Conservation (phyloP, 805 yeast genomes). For the Nakazawaea ishiwadae region DNA sequence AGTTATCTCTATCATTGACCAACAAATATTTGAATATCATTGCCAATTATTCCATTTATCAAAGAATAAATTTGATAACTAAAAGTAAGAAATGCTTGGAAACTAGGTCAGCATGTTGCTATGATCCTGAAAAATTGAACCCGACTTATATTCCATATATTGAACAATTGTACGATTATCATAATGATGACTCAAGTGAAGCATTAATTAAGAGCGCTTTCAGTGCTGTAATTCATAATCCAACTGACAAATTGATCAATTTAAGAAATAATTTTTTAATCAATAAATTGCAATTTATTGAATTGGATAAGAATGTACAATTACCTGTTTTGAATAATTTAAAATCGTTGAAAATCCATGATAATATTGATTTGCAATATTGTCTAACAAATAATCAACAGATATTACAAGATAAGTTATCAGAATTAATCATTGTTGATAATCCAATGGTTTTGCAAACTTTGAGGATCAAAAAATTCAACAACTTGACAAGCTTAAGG, state of each 20-base stretch:
- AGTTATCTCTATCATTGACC: neutral
- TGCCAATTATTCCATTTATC: conserved; percentile 2
- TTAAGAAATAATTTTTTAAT: neutral
- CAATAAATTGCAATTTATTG: neutral
- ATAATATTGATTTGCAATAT: neutral
- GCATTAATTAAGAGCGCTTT: too few species aligned
- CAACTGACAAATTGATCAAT: neutral
- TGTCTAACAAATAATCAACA: neutral
- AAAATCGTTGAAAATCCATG: neutral
- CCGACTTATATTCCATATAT: neutral
- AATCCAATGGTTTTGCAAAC: neutral
- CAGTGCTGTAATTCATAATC: too few species aligned
- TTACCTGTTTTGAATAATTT: neutral
- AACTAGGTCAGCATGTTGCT: conserved; percentile 1
- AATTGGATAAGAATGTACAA: neutral
- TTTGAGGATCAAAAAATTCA: neutral
- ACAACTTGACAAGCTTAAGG: neutral
- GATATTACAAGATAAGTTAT: neutral
- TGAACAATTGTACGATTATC: neutral
- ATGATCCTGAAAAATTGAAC: neutral
- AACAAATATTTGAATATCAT: neutral
- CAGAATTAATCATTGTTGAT: neutral
- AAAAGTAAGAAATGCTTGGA: neutral
- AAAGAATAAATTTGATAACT: neutral
- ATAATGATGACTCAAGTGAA: too few species aligned